Conservation (phyloP, 2,329 filamentous ascomycete genomes). For the Trichoderma cornu-damae region DNA sequence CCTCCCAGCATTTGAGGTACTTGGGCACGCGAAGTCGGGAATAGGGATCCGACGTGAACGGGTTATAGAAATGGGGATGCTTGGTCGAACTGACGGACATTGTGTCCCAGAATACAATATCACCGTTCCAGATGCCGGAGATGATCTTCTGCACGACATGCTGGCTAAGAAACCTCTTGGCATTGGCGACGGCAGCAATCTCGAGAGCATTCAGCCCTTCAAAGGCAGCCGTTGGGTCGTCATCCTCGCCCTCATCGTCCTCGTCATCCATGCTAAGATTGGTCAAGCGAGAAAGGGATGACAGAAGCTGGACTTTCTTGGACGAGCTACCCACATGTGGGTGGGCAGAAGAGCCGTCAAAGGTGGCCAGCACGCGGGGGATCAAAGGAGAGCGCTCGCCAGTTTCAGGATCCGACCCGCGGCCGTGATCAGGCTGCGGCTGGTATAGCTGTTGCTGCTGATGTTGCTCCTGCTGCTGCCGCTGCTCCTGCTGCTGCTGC, state of each 20-base stretch:
- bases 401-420: conserved; percentile 34
- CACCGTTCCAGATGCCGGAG: conserved; percentile 77
- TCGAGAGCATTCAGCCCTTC: conserved; percentile 79
- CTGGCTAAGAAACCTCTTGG: conserved; percentile 81
- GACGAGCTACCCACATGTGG: conserved; percentile 36
- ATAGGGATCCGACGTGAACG: conserved; percentile 62
- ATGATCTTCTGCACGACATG: conserved; percentile 76
- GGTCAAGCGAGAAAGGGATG: conserved; percentile 53
- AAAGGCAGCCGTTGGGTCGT: conserved; percentile 66
- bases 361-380: conserved; percentile 29
- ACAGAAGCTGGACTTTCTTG: conserved; percentile 46
- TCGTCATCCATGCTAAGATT: conserved; percentile 33
- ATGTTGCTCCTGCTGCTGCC: conserved; percentile 10
- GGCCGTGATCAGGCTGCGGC: conserved; percentile 12
- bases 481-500: not conserved
- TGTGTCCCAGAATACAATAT: conserved; percentile 81
- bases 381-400: conserved; percentile 48
- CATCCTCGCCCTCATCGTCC: conserved; percentile 44
- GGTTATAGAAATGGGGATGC: conserved; percentile 70
- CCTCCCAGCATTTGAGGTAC: conserved; percentile 80
- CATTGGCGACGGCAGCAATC: conserved; percentile 73
- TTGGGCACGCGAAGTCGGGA: conserved; percentile 72
- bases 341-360: conserved; percentile 21
- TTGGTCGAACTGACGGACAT: conserved; percentile 70
- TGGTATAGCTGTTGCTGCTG: conserved; percentile 3